These are phyloP conservation scores for Aspergillus bertholletiae DNA, from an alignment of 495 filamentous ascomycete genomes.

Conservation along the genomic window DNA sequence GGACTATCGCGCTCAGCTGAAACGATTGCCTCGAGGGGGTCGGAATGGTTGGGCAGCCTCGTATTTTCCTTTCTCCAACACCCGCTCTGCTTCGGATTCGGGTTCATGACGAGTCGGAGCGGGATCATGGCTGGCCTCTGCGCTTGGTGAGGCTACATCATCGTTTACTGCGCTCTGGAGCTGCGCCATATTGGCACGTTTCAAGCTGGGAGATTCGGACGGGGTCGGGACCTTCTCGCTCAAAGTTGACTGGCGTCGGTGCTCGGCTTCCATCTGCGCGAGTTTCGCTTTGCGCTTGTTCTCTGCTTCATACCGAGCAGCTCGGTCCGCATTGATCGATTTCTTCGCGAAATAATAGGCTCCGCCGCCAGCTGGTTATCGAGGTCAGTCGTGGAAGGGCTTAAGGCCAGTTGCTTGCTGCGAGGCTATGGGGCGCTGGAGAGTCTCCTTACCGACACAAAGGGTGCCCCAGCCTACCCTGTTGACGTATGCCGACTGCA, in stretches of 20 bases:
- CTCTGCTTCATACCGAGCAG: slow-evolving; percentile 64
- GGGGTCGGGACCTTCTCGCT: slow-evolving; percentile 17
- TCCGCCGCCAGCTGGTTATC: slow-evolving; percentile 67
- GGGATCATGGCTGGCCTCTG: slow-evolving; percentile 76
- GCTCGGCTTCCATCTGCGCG: slow-evolving; percentile 54
- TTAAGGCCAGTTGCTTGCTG: not conserved
- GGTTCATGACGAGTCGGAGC: slow-evolving; percentile 83
- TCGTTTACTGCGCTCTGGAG: slow-evolving; percentile 46
- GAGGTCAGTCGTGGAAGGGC: not conserved
- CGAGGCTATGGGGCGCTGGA: not conserved
- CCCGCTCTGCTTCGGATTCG: slow-evolving; percentile 62
- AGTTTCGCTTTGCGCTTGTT: slow-evolving; percentile 60
- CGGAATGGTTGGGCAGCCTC: slow-evolving; percentile 71
- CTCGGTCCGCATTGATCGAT: slow-evolving; percentile 85
- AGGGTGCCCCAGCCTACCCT: slow-evolving; percentile 88
- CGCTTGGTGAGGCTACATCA: slow-evolving; percentile 69
- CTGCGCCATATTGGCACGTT: slow-evolving; percentile 34
- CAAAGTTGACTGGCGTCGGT: slow-evolving; percentile 30
- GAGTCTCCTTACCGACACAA: slow-evolving; percentile 58
- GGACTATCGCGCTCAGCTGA: slow-evolving; percentile 47
- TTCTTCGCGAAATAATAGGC: slow-evolving; percentile 97
- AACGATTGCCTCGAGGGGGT: slow-evolving; percentile 78
- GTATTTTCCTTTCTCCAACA: slow-evolving; percentile 86
- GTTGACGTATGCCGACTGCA: slow-evolving; percentile 7
- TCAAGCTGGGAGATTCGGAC: slow-evolving; percentile 24